phyloP scores from a whole-genome alignment of 1,284 basidiomycete species.

The Cystobasidium slooffiae region DNA sequence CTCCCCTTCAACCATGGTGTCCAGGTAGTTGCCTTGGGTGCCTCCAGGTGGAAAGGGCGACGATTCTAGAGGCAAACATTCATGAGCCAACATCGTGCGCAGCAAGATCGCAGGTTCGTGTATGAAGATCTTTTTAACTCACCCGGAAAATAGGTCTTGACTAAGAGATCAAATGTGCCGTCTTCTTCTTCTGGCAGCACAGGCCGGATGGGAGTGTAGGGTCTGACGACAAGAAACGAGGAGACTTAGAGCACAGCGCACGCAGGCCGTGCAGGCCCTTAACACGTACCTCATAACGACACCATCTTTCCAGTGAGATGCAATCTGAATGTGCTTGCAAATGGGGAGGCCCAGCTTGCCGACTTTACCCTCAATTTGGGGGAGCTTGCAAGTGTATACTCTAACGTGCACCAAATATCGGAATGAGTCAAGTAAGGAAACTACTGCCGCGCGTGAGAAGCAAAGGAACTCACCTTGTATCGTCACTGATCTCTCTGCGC shows the following conservation, averaged over 20 bases:
- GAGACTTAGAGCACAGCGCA: no score
- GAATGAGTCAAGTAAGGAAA: no score
- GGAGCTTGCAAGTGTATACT: slow-evolving; percentile 46
- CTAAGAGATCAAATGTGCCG: slow-evolving; percentile 48
- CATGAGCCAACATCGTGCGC: no score
- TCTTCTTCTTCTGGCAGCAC: slow-evolving; percentile 47
- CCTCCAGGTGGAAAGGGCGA: slow-evolving; percentile 47
- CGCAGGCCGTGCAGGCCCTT: background rate
- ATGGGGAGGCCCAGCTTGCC: slow-evolving; percentile 45
- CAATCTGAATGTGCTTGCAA: slow-evolving; percentile 45
- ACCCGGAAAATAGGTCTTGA: slow-evolving; percentile 48
- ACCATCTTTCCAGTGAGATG: slow-evolving; percentile 30
- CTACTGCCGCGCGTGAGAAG: background rate
- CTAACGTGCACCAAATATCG: no score
- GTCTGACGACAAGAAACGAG: no score
- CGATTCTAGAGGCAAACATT: no score
- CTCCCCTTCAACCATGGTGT: slow-evolving; percentile 30
- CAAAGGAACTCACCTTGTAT: slow-evolving; percentile 24
- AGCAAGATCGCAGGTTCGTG: no score
- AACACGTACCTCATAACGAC: slow-evolving; percentile 42
- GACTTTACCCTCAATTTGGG: slow-evolving; percentile 35
- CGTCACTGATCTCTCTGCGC: slow-evolving; percentile 45
- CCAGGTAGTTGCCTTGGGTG: slow-evolving; percentile 45
- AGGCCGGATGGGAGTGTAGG: slow-evolving; percentile 27
- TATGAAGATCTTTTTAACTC: no score